Evolutionary conservation across 140 eudicot species (phyloP).

Genomic region (Flaveria floridana): DNA sequence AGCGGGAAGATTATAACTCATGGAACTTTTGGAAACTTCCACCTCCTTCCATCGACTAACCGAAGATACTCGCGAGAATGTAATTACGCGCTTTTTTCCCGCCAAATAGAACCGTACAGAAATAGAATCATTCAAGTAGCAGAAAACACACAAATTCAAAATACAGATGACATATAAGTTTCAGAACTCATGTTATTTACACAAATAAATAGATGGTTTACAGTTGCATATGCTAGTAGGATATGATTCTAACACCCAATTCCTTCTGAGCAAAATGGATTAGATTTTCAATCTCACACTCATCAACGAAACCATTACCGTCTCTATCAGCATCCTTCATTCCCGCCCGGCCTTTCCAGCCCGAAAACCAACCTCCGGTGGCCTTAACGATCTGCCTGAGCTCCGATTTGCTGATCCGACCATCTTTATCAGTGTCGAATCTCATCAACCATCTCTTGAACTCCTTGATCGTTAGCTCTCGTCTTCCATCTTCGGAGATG

Average conservation of each 20-base stretch:
- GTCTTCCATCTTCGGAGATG: slow-evolving; percentile 34
- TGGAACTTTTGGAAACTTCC: slow-evolving; percentile 99
- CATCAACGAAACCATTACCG: slow-evolving; percentile 42
- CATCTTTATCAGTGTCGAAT: slow-evolving; percentile 44
- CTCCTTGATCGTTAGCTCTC: slow-evolving; percentile 44
- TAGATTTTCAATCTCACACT: slow-evolving; percentile 37
- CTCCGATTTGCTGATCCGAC: slow-evolving; percentile 43
- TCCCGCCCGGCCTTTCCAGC: slow-evolving; percentile 36
- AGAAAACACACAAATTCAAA: neutral
- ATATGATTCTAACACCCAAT: slow-evolving; percentile 39
- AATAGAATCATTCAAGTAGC: slow-evolving; percentile 33
- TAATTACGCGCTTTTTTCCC: slow-evolving; percentile 8
- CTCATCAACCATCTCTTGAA: slow-evolving; percentile 53
- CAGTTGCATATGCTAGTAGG: slow-evolving; percentile 26
- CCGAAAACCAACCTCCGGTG: slow-evolving; percentile 45
- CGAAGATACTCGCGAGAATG: slow-evolving; percentile 23
- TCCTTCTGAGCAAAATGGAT: slow-evolving; percentile 48
- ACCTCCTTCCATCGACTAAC: slow-evolving; percentile 51
- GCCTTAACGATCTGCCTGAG: slow-evolving; percentile 42
- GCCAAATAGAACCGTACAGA: slow-evolving; percentile 28
- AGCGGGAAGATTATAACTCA: slow-evolving; percentile 83
- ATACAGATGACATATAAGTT: slow-evolving; percentile 28
- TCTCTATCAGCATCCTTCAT: slow-evolving; percentile 41
- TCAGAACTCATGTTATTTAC: slow-evolving; percentile 31
- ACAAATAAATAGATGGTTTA: slow-evolving; percentile 27